Percentiles rank a stretch among this genome's conserved stretches.
phyloP scores from a whole-genome alignment of 2,329 filamentous ascomycete genomes.

The Chaetothyriales sp. region DNA sequence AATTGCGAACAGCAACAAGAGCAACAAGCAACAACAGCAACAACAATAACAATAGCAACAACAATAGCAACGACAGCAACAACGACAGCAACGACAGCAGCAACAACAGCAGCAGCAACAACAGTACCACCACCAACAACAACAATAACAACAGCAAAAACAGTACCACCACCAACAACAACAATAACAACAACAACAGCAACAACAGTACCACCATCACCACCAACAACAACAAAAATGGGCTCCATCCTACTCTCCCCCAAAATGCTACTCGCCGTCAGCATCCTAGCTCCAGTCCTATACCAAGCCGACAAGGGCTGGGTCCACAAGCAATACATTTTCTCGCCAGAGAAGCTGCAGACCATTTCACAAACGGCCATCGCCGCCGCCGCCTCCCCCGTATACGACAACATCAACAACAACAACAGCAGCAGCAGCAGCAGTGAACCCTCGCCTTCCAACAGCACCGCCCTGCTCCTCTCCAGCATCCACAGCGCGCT shows the following conservation, averaged over 20 bases:
- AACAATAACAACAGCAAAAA: not conserved
- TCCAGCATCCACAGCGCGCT: slow-evolving; percentile 4
- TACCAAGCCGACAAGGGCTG: not conserved
- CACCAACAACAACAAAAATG: not conserved
- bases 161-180: too few species aligned
- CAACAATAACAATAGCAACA: not conserved
- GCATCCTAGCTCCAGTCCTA: not conserved
- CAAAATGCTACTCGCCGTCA: not conserved
- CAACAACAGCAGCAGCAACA: too few species aligned
- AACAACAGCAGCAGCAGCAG: slow-evolving; percentile 29
- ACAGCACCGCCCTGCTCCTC: slow-evolving; percentile 29
- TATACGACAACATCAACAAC: slow-evolving; percentile 53
- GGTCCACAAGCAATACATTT: slow-evolving; percentile 11
- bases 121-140: too few species aligned
- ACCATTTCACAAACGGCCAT: slow-evolving; percentile 10
- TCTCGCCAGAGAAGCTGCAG: slow-evolving; percentile 15
- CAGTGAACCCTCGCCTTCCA: slow-evolving; percentile 18
- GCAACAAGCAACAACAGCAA: not conserved
- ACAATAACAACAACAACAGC: not conserved
- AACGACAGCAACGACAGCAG: too few species aligned
- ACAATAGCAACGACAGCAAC: too few species aligned
- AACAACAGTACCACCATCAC: not conserved
- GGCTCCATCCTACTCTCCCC: not conserved
- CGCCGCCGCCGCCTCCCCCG: slow-evolving; percentile 42
- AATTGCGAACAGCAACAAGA: too few species aligned